Base-by-base conservation (phyloP, 805 yeast genomes). In the Wickerhamomyces ciferrii region DNA sequence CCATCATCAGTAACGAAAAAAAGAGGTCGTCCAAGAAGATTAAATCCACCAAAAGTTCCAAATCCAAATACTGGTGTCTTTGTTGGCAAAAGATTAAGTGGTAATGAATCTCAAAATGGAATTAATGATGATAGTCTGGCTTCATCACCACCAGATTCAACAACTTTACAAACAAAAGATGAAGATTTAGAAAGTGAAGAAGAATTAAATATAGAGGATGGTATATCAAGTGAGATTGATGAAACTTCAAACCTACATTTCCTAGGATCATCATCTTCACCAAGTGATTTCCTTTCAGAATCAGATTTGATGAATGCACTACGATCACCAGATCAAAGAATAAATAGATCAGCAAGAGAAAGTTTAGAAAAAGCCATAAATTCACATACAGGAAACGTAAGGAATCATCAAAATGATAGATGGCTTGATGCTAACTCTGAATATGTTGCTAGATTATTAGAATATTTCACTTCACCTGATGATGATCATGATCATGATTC, bases 231-330 rank as follows among this genome's bases (percentile, higher is more conserved):
- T 47, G 70, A 64, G 47, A 58, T 61, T 21, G 70, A 66, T 43
- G 45, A 42, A 13, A 24, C 34, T 10, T 25, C 24, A 2, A 34
- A 36, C 17, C 14, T 43, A 6, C 8, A 31, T 37, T 21, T 37
- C 20, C 47, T 44, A 18, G 53, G 46, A 7, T 56, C 60, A 3
- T 61, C 73, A 3, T 75, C 82, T 8, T 75, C 81, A 2, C 77
- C 79, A 4, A 69, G 77, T 47, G 83, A 76, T 38, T 76, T 76
- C 51, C 66, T 75, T 69, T 75, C 81, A 14, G 83, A 78, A 50
- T 65, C 71, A 2, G 81, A 75, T 53, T 54, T 75, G 31, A 78
- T 71, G 14, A 69, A 70, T 41, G 79, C 76, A 0, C 51, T 65
- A 49, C 65, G 61, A 39, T 56, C 65, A 1, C 66, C 67, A 14